phyloP scores from a whole-genome alignment of 257 asterid species.

The Parsonsia alboflavescens region DNA sequence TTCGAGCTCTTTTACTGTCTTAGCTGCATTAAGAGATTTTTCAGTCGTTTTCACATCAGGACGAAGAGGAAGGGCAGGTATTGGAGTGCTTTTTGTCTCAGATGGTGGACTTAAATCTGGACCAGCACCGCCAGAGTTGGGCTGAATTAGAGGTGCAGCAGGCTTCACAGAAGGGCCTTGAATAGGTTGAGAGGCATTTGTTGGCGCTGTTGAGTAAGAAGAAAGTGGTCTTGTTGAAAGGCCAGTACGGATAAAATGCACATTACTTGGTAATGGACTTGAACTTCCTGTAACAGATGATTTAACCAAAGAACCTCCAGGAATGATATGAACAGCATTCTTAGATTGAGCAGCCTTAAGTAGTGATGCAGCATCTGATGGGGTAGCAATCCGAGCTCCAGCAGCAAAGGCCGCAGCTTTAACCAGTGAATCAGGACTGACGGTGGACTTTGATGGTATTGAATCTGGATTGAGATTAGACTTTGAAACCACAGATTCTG shows the following conservation, averaged over 20 bases:
- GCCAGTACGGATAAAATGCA: conserved; percentile 66
- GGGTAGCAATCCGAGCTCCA: conserved; percentile 70
- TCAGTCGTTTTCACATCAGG: conserved; percentile 22
- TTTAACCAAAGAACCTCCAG: conserved; percentile 49
- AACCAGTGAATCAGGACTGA: conserved; percentile 54
- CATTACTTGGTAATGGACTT: conserved; percentile 69
- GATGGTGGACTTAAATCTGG: conserved; percentile 19
- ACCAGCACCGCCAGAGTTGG: conserved; percentile 20
- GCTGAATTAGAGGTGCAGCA: conserved; percentile 24
- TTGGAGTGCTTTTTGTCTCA: conserved; percentile 18
- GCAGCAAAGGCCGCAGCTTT: conserved; percentile 87
- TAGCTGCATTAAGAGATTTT: conserved; percentile 22
- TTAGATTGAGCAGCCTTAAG: conserved; percentile 57
- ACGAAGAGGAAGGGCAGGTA: conserved; percentile 17
- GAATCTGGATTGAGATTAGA: conserved; percentile 7
- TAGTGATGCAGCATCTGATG: conserved; percentile 56
- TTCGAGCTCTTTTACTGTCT: conserved; percentile 22
- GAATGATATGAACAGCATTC: conserved; percentile 54
- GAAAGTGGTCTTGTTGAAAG: conserved; percentile 49
- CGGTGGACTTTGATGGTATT: conserved; percentile 20
- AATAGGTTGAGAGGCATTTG: conserved; percentile 28
- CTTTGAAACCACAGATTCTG: conserved; percentile 13
- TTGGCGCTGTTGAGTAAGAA: conserved; percentile 29
- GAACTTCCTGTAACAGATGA: conserved; percentile 37
- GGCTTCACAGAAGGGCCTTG: conserved; percentile 35